Conservation (phyloP, 176 grass and related monocot genomes). For the Dactylis glomerata region DNA sequence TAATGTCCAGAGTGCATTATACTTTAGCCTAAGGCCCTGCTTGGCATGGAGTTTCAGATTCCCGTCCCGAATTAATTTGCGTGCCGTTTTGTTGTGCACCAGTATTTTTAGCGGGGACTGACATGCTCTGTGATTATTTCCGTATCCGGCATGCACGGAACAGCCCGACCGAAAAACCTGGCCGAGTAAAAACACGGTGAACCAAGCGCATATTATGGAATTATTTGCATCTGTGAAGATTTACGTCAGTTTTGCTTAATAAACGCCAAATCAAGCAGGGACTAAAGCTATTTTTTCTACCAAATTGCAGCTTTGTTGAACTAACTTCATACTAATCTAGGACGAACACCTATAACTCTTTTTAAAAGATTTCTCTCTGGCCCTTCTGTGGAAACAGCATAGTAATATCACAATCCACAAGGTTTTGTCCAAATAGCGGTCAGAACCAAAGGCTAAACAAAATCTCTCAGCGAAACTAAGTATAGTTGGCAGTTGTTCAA, state of each 20-base stretch:
- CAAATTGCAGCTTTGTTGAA: slow-evolving; percentile 24
- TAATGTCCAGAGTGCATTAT: slow-evolving; percentile 3
- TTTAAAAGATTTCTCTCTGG: background rate
- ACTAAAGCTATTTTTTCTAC: background rate
- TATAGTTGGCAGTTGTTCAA: slow-evolving; percentile 36
- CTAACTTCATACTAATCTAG: slow-evolving; percentile 14
- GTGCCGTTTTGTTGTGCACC: too few species aligned
- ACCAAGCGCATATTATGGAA: too few species aligned
- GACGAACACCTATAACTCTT: background rate
- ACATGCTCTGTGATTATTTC: too few species aligned
- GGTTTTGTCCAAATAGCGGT: background rate
- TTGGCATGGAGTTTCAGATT: too few species aligned
- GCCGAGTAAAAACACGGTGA: too few species aligned
- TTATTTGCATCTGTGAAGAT: too few species aligned
- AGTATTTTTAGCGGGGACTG: too few species aligned
- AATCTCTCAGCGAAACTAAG: slow-evolving; percentile 19
- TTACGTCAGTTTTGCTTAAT: too few species aligned
- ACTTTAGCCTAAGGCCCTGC: background rate
- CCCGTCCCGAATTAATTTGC: too few species aligned
- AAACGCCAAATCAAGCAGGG: too few species aligned
- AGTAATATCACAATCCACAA: slow-evolving; percentile 23
- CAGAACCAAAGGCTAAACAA: slow-evolving; percentile 15
- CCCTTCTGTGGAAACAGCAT: slow-evolving; percentile 24
- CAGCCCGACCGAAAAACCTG: too few species aligned
- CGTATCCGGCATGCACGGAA: too few species aligned